phyloP scores from a whole-genome alignment of 345 rosid genomes.

The Pugionium dolabratum region DNA sequence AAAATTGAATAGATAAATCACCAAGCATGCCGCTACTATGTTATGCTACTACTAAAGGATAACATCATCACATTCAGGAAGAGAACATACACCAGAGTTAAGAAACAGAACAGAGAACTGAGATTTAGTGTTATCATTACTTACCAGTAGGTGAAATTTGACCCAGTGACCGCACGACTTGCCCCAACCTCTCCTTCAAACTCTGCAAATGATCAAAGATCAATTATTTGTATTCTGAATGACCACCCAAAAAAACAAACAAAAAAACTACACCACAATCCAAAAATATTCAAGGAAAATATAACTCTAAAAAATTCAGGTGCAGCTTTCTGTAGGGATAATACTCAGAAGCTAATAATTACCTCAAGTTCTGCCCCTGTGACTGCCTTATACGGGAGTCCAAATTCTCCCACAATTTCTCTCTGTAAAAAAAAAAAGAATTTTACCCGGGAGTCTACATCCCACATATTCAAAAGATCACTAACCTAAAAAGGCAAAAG shows the following conservation, averaged over 20 bases:
- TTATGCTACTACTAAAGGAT: constrained; percentile 9
- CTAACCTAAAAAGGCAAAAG: neutral
- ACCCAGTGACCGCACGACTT: constrained; percentile 54
- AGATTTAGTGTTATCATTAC: constrained; percentile 44
- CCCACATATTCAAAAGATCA: neutral
- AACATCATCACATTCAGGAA: constrained; percentile 16
- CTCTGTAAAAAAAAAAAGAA: constrained; percentile 46
- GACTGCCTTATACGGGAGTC: constrained; percentile 70
- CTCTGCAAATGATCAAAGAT: constrained; percentile 40
- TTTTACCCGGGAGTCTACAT: neutral
- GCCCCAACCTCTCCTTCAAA: constrained; percentile 57
- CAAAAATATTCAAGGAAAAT: neutral
- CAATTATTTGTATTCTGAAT: neutral
- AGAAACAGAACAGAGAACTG: neutral
- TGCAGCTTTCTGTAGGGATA: neutral
- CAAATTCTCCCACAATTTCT: constrained; percentile 62
- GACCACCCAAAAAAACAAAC: neutral
- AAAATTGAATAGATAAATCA: neutral
- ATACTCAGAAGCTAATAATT: constrained; percentile 11
- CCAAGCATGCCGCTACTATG: constrained; percentile 6
- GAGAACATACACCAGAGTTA: neutral
- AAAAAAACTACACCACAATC: neutral
- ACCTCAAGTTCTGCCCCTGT: constrained; percentile 74
- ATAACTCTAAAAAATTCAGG: neutral
- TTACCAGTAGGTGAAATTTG: constrained; percentile 50